These are phyloP conservation scores for Mitragyna speciosa DNA, from an alignment of 257 asterid genomes.

Conservation along the genomic window DNA sequence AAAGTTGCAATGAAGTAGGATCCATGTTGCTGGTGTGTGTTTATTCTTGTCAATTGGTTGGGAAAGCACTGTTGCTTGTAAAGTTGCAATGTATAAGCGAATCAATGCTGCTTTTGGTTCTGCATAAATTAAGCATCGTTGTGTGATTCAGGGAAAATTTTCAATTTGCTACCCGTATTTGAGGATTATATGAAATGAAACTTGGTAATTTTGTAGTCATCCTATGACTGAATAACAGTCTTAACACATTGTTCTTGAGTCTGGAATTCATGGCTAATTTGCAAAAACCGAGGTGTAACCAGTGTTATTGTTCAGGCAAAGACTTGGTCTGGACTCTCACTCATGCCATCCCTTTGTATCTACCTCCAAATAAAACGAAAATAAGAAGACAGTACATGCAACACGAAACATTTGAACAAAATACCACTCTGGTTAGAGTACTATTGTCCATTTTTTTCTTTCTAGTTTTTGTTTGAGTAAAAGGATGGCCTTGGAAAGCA, in stretches of 20 bases:
- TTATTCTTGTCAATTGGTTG: not conserved
- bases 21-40: conserved; percentile 1
- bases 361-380: no score
- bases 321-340: no score
- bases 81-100: not conserved
- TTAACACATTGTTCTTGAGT: not conserved
- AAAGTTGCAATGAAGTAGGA: not conserved
- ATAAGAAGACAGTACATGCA: no score
- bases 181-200: not conserved
- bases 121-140: not conserved
- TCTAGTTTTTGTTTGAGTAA: no score
- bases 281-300: not conserved
- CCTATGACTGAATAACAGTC: not conserved
- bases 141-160: not conserved
- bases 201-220: not conserved
- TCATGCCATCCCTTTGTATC: no score
- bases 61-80: not conserved
- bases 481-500: not conserved
- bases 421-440: no score
- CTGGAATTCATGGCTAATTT: not conserved
- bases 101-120: not conserved
- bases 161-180: not conserved
- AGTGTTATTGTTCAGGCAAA: no score
- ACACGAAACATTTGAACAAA: no score
- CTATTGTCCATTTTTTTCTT: no score